Evolutionary conservation across 352 stramenopile species (phyloP).

Genomic region (Saprolegnia parasitica): DNA sequence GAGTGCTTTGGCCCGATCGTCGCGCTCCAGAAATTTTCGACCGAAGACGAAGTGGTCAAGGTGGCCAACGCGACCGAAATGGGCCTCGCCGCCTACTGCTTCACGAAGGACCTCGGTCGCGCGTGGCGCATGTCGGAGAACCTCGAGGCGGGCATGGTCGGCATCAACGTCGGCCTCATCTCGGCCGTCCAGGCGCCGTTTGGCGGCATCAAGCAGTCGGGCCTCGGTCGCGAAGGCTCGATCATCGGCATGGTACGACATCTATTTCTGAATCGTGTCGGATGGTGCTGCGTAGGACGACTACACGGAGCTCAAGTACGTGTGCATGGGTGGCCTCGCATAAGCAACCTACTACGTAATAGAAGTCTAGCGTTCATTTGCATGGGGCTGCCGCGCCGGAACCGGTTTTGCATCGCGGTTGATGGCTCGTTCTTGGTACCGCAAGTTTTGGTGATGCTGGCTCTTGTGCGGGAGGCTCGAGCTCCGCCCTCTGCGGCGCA

Average conservation of each 20-base stretch:
- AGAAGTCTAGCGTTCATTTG: background rate
- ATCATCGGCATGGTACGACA: conserved; percentile 71
- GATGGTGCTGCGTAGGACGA: conserved; percentile 61
- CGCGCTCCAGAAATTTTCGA: conserved; percentile 90
- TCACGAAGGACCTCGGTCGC: conserved; percentile 84
- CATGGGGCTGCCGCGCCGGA: too few species aligned
- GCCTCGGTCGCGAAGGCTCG: conserved; percentile 86
- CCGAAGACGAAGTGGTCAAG: conserved; percentile 92
- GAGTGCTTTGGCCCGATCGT: conserved; percentile 97
- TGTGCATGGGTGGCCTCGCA: conserved; percentile 74
- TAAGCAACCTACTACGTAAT: conserved; percentile 16
- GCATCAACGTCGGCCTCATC: conserved; percentile 90
- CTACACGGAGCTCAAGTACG: conserved; percentile 97
- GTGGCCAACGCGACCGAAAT: conserved; percentile 91
- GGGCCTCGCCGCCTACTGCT: conserved; percentile 95
- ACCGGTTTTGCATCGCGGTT: too few species aligned
- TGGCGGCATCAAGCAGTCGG: conserved; percentile 86
- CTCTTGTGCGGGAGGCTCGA: too few species aligned
- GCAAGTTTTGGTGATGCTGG: too few species aligned
- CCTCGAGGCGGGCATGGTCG: conserved; percentile 93
- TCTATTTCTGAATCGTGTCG: conserved; percentile 31
- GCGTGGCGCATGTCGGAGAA: conserved; percentile 79
- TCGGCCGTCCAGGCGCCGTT: conserved; percentile 86
- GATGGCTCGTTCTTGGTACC: too few species aligned
- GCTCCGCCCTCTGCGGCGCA: too few species aligned